Evolutionary conservation across 805 yeast genomes (phyloP).

Genomic region (Candida bentonensis): DNA sequence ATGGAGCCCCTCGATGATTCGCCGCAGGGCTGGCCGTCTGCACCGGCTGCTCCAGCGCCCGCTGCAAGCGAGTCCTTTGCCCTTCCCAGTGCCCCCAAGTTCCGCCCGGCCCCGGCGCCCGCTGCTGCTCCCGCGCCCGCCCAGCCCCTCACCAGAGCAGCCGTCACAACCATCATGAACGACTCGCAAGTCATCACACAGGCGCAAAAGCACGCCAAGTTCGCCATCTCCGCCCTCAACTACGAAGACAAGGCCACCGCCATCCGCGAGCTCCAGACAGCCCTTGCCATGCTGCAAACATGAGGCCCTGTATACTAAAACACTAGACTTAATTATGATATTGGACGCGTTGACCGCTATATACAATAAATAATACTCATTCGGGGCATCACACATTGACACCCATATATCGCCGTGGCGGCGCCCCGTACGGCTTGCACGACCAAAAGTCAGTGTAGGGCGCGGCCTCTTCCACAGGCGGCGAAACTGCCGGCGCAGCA

Average conservation of each 20-base stretch:
- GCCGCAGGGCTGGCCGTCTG: not conserved
- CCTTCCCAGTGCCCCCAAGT: not conserved
- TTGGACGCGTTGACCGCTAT: not conserved
- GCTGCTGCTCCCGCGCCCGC: constrained; percentile 1
- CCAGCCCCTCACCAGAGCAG: constrained; percentile 9
- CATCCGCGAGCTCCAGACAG: constrained; percentile 35
- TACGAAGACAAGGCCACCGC: constrained; percentile 62
- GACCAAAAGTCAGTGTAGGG: constrained; percentile 1
- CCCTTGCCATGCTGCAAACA: constrained; percentile 26
- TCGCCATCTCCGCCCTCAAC: constrained; percentile 59
- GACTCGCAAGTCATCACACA: constrained; percentile 23
- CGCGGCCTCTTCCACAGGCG: not conserved
- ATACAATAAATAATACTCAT: constrained; percentile 1
- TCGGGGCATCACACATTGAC: not conserved
- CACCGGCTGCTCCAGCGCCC: constrained; percentile 3
- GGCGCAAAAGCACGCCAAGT: constrained; percentile 53
- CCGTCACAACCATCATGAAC: constrained; percentile 17
- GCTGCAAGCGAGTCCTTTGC: constrained; percentile 1
- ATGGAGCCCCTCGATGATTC: not conserved
- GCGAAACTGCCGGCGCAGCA: not conserved
- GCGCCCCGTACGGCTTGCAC: not conserved
- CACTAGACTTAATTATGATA: not conserved
- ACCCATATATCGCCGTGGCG: constrained; percentile 1
- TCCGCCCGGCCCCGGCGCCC: not conserved
- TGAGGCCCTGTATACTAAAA: no score